Evolutionary conservation across 257 asterid species (phyloP).

Genomic region (Solanum neorickii): DNA sequence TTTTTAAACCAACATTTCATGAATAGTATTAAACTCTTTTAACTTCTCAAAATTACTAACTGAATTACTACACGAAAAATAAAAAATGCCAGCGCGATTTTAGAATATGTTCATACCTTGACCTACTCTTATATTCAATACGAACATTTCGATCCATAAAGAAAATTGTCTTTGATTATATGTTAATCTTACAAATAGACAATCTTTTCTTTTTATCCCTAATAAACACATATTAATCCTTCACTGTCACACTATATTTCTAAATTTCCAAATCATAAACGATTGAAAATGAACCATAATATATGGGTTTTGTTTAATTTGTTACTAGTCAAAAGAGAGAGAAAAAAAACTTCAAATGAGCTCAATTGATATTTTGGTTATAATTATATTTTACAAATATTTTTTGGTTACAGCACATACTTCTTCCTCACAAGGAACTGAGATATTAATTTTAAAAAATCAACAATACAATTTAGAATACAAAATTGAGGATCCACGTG

Average conservation of each 20-base stretch:
- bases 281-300: neutral
- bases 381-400: neutral
- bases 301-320: neutral
- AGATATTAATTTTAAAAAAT: neutral
- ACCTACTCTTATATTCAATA: neutral
- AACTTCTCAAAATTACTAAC: neutral
- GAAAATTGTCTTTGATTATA: neutral
- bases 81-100: rapidly evolving
- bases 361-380: neutral
- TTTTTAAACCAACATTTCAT: too few relatives aligned
- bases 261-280: neutral
- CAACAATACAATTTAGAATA: neutral
- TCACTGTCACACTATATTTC: neutral
- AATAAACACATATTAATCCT: neutral
- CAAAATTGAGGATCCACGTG: conserved; percentile 1
- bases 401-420: neutral
- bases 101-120: too few relatives aligned
- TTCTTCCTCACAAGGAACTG: neutral
- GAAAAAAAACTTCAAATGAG: neutral
- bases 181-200: neutral
- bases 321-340: neutral
- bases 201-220: neutral
- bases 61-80: too few relatives aligned
- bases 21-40: too few relatives aligned
- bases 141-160: too few relatives aligned